Evolutionary conservation across 2,329 filamentous ascomycete genomes (phyloP).

Genomic region (Aspergillus floridensis): DNA sequence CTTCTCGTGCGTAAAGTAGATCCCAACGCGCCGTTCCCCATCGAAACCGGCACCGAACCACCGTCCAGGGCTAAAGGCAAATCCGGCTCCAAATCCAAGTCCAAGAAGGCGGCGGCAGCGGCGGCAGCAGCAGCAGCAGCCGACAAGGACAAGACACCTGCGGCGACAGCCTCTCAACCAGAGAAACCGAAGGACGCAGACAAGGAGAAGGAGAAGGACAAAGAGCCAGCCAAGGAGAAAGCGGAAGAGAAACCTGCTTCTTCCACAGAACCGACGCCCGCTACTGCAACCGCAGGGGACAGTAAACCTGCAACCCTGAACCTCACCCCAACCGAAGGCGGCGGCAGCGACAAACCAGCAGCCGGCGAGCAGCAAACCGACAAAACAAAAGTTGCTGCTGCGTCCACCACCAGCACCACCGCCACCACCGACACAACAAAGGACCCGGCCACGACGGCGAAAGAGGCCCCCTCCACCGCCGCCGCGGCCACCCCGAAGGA

Average conservation of each 20-base stretch:
- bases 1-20: constrained; percentile 46
- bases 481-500: background rate
- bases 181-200: constrained; percentile 16
- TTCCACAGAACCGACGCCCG: constrained; percentile 1
- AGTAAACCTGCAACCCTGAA: constrained; percentile 8
- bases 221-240: constrained; percentile 7
- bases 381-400: constrained; percentile 2
- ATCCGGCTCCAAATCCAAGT: constrained; percentile 28
- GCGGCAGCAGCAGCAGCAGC: constrained; percentile 19
- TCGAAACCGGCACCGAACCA: constrained; percentile 33
- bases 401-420: constrained; percentile 4
- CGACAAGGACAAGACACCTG: constrained; percentile 20
- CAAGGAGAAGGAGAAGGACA: constrained; percentile 10
- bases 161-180: background rate
- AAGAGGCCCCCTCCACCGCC: constrained; percentile 4
- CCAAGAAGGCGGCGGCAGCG: constrained; percentile 31
- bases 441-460: background rate
- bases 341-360: background rate
- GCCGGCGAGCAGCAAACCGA: background rate
- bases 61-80: constrained; percentile 29
- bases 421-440: background rate
- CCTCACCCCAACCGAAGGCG: background rate
- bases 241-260: constrained; percentile 8
- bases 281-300: constrained; percentile 7
- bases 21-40: constrained; percentile 37